Evolutionary conservation across 257 asterid genomes (phyloP), one percentile per base, ranked within the genome.

Genomic region (Rauvolfia tetraphylla): DNA sequence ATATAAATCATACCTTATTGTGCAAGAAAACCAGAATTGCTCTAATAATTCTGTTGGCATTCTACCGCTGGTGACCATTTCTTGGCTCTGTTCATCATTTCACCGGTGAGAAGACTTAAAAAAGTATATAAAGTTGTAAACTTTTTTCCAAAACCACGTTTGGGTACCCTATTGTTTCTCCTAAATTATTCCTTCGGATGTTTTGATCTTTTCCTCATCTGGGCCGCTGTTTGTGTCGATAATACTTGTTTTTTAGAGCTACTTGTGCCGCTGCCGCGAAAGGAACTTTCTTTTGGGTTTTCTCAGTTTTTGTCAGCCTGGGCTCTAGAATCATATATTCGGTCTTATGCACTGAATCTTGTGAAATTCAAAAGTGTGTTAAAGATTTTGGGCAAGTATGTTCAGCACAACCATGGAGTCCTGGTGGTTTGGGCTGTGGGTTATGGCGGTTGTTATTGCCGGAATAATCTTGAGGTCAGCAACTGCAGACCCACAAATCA

Each of bases 401-500:
- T 29, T 51, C 34, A 74, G 23, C 36, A 46, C 23, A 75, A 22
- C 5, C 34, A 77, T 73, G 79, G 42, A 8, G 25, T 61, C 23
- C 22, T 48, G 65, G 67, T 57, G 67, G 69, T 27, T 12, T 34
- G 18, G 79, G 76, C 41, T 79, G 73, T 79, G 79, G 71, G 5
- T 57, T 36, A 5, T 42, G 54, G 66, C 56, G 77, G 29, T 77
- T 27, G 62, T 78, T 51, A 14, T 73, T n/a, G 76, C 80, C 8
- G 67, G 42, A 48, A 38, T 68, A 41, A 39, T 75, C 6, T 62
- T 73, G 39, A 65, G 72, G 12, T 63, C 75, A 48, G 87, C 65
- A 34, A 75, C 42, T 44, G 77, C 95, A 4, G 80, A 86, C 62
- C 96, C 98, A 54, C 93, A 93, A 85, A 89, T 73, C 36, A 85